These are phyloP conservation scores for Fusarium humuli DNA, from an alignment of 2,329 filamentous ascomycete genomes.

Conservation along the genomic window DNA sequence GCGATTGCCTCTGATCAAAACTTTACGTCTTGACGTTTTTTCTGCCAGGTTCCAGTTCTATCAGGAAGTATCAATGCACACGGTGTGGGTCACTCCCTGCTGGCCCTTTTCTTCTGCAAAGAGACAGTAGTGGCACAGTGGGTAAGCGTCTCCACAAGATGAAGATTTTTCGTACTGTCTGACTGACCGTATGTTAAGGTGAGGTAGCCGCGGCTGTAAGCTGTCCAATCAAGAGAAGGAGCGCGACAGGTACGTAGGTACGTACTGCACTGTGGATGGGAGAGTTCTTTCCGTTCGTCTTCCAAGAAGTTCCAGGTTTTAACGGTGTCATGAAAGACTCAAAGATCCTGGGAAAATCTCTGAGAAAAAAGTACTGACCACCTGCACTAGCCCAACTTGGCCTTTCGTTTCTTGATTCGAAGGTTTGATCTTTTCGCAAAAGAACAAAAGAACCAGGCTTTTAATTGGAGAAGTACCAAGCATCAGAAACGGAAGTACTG, in stretches of 20 bases:
- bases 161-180: conserved; percentile 31
- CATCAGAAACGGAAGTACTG: conserved; percentile 11
- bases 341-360: conserved; percentile 41
- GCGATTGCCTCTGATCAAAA: conserved; percentile 6
- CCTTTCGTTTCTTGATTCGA: conserved; percentile 23
- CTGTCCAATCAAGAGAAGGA: conserved; percentile 6
- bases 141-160: conserved; percentile 17
- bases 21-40: conserved; percentile 34
- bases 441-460: conserved; percentile 26
- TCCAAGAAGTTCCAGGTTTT: conserved; percentile 22
- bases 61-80: conserved; percentile 17
- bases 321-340: conserved; percentile 20
- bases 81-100: conserved; percentile 14
- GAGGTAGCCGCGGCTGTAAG: conserved; percentile 14
- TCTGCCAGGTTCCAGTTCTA: conserved; percentile 1
- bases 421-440: conserved; percentile 13
- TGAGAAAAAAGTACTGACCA: conserved; percentile 22
- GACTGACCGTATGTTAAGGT: conserved; percentile 38
- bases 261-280: conserved; percentile 5
- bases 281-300: conserved; percentile 26
- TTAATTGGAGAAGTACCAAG: conserved; percentile 20
- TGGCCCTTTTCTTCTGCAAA: conserved; percentile 21
- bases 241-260: conserved; percentile 16
- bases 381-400: conserved; percentile 22
- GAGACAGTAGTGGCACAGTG: conserved; percentile 27